Base-by-base conservation (phyloP, 257 asterid genomes). In the Primulina tabacum region DNA sequence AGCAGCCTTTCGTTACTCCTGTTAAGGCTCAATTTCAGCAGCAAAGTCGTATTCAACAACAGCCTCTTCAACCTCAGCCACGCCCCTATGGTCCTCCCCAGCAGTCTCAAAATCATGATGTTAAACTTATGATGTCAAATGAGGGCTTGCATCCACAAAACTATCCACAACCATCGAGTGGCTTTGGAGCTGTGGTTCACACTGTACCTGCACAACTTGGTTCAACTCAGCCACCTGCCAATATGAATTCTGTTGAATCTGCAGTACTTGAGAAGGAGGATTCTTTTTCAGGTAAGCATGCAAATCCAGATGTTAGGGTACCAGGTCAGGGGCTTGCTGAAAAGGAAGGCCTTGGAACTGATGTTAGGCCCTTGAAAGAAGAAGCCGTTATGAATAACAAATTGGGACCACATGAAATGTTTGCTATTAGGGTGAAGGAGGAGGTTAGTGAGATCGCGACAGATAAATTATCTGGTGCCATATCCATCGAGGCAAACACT, bases 1-100 rank as follows among this genome's bases (percentile, higher is more conserved):
- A 79, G 58, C 91, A 80, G 80, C 83, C 87, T 35, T 79, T 80
- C 76, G 57, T 61, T 72, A 82, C 81, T 71, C 76, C 83, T 43
- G 63, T 64, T 71, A 95, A 77, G 38, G 77, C 80, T 76, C 96
- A 84, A 79, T 71, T 75, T 43, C 86, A 78, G 67, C 86, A 80
- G 74, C 95, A 83, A 37, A 83, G 80, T 61, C 83, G 82, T 67
- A 73, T 64, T 64, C 74, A 69, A 28, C 81, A 63, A n/a, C 95
- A 85, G 75, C 79, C 83, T 7, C 38, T 74, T 74, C 93, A 82
- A 60, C 78, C 88, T 58, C 89, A 82, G 79, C 65, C 79, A 70
- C 91, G 77, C 50, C 82, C 92, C 6, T 75, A 83, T 70, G 90
- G 82, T 29, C 85, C 89, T 57, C 85, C 79, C 56, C 96, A 84